phyloP scores from a whole-genome alignment of 148 eudicot genomes.

The Suaeda aralocaspica region DNA sequence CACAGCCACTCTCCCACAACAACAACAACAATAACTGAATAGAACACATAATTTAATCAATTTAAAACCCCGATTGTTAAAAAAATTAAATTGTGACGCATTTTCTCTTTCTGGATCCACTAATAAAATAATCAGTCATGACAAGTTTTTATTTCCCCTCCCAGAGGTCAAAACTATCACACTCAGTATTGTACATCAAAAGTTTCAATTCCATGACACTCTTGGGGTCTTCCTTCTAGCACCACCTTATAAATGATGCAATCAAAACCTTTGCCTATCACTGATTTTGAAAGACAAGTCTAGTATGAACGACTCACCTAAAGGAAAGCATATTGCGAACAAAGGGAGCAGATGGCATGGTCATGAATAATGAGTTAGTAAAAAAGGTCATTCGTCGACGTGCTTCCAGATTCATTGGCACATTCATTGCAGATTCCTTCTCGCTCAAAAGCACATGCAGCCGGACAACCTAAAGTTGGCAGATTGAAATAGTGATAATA shows the following conservation, averaged over 20 bases:
- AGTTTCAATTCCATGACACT: too few species aligned
- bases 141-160: not conserved
- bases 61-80: not conserved
- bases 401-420: constrained; percentile 94
- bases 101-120: not conserved
- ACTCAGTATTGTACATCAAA: too few species aligned
- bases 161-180: not conserved
- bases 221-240: too few species aligned
- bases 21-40: not conserved
- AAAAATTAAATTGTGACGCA: not conserved
- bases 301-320: constrained; percentile 49
- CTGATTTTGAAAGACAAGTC: too few species aligned
- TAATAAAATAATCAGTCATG: not conserved
- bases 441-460: constrained; percentile 84
- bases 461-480: constrained; percentile 59
- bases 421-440: constrained; percentile 96
- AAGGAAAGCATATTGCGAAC: constrained; percentile 98
- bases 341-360: constrained; percentile 89
- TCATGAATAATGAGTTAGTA: constrained; percentile 93
- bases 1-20: not conserved
- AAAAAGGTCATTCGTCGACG: constrained; percentile 96
- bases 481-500: not conserved
- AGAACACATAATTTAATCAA: not conserved
- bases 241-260: too few species aligned
- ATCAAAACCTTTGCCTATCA: too few species aligned